Base-by-base conservation (phyloP, 139 green algal genomes). In the Tetratostichococcus sp. region DNA sequence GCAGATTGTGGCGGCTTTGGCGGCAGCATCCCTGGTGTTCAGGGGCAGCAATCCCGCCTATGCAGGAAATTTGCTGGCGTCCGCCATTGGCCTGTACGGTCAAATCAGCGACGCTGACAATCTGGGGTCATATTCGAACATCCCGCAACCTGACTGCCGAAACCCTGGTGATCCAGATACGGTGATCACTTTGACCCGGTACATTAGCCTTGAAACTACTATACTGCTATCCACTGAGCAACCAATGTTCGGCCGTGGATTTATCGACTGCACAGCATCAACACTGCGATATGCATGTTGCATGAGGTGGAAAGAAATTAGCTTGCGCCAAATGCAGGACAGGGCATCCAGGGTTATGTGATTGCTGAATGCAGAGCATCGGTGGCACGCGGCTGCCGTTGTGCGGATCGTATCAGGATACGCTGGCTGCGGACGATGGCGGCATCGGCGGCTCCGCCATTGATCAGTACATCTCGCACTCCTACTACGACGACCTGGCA, bases 401-500 rank as follows among this genome's bases (percentile, higher is more conserved):
- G 50, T 62, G 50, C 19, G 50, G 50, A 17, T 26, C 50, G 19
- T 26, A 28, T 25, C 11, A 26, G 17, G 26, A 62, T 2, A 26
- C 2, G 17, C 50, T 62, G 14, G 19, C 50, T 25, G 50, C 50
- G 50, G 50, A 62, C 50, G 50, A 62, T 17, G 50, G 50, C 19
- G 50, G 50, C 22, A 50, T 22, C 21, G 31, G 34, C 6, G 77
- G 77, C 67, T 73, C 67, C 21, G 77, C 77, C 4, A 19, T 82
- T 32, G 67, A 75, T 28, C 62, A 85, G 23, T 91, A 91, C 81
- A 88, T 88, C 79, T 80, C 77, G 35, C 85, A 84, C 43, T 83
- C 73, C n/a, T 79, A 80, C 70, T 80, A 78, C 42, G 89, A 93
- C 70, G 89, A 93, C 71, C 81, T 93, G 58, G 68, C 88, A 16